These are phyloP conservation scores for Podila epigama DNA, from an alignment of 192 early-diverging fungal genomes.

Conservation along the genomic window DNA sequence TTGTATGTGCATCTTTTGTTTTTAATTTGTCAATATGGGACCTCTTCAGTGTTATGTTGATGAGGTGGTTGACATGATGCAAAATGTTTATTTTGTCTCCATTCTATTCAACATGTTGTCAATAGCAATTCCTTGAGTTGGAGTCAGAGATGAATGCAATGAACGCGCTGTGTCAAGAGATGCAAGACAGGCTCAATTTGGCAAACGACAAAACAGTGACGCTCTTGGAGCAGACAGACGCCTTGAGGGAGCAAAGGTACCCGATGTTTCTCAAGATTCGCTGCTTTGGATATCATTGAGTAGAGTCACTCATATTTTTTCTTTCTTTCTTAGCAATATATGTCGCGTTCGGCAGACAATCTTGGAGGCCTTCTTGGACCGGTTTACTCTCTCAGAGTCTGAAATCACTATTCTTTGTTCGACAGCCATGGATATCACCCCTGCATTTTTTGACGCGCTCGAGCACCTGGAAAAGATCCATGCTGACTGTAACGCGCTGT, in stretches of 20 bases:
- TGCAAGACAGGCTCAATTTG: slow-evolving; percentile 60
- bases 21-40: not conserved
- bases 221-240: slow-evolving; percentile 71
- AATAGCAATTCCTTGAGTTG: slow-evolving; percentile 63
- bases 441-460: slow-evolving; percentile 76
- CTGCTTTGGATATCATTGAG: not conserved
- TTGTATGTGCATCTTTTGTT: slow-evolving; percentile 21
- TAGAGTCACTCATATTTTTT: not conserved
- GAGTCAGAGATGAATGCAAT: slow-evolving; percentile 68
- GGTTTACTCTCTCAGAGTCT: slow-evolving; percentile 75
- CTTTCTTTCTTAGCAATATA: slow-evolving; percentile 61
- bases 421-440: slow-evolving; percentile 54
- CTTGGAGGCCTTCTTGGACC: slow-evolving; percentile 69
- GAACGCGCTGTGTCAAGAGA: slow-evolving; percentile 64
- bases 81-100: not conserved
- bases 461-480: slow-evolving; percentile 72
- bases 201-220: slow-evolving; percentile 66
- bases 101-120: slow-evolving; percentile 3
- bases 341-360: slow-evolving; percentile 64
- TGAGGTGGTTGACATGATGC: not conserved
- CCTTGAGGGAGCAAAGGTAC: slow-evolving; percentile 71
- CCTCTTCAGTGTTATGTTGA: not conserved
- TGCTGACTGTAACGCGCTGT: slow-evolving; percentile 73
- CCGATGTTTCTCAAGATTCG: not conserved
- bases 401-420: slow-evolving; percentile 69